Percentiles rank a stretch among this genome's conserved stretches.
Conservation (phyloP, 768 basidiomycete species). For the Mycena floridula region DNA sequence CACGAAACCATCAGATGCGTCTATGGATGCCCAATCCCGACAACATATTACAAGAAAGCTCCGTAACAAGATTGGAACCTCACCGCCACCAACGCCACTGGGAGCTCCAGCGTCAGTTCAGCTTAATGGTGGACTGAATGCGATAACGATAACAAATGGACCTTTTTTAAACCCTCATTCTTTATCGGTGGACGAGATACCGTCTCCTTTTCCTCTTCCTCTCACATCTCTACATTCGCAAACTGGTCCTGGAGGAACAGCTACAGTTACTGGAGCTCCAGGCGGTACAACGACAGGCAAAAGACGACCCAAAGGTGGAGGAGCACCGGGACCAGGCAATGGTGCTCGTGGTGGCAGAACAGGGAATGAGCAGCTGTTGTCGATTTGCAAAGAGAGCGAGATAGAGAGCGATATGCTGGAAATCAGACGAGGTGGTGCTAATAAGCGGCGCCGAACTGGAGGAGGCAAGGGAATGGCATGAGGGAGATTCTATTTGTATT, state of each 20-base stretch:
- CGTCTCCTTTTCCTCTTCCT: conserved; percentile 77
- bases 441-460: conserved; percentile 53
- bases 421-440: conserved; percentile 69
- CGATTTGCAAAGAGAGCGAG: conserved; percentile 58
- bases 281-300: conserved; percentile 29
- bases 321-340: conserved; percentile 48
- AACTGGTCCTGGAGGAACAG: conserved; percentile 20
- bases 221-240: conserved; percentile 51
- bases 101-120: conserved; percentile 27
- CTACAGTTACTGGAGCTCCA: conserved; percentile 17
- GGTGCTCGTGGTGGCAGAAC: no score
- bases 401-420: conserved; percentile 73
- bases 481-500: no score
- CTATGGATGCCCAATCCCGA: conserved; percentile 69
- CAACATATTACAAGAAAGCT: conserved; percentile 81
- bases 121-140: conserved; percentile 33
- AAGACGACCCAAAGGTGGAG: conserved; percentile 47
- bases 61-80: conserved; percentile 72
- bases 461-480: no score
- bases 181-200: conserved; percentile 79
- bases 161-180: conserved; percentile 80
- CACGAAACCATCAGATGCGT: conserved; percentile 42
- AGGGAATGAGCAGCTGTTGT: conserved; percentile 64
- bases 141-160: conserved; percentile 59
- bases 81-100: conserved; percentile 73